Evolutionary conservation across 345 rosid species (phyloP), one percentile per base, ranked within the genome.

Genomic region (Odontarrhena argentea): DNA sequence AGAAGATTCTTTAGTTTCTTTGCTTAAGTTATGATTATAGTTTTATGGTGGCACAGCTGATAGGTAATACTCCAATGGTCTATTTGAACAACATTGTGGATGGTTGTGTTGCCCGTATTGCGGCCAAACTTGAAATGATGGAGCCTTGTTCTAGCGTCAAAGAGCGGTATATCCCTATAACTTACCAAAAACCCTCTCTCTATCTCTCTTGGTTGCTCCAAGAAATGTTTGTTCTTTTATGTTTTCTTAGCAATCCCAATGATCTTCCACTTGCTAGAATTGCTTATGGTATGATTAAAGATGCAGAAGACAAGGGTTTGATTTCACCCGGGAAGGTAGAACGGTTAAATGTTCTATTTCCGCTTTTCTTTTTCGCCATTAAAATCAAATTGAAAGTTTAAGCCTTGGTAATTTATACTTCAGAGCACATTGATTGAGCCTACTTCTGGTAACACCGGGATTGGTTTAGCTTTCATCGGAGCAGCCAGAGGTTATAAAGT

Each of bases 391-490:
- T 9, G 5, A 37, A 7, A 18, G 3, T 43, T 40, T 6, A 7
- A 30, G 3, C 5, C 25, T 42, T 68, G 43, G 57, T 49, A 57
- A 40, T 35, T 63, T 63, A 32, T 32, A 48, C 38, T 32, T 53
- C 43, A 87, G 92, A 84, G 87, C 36, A 65, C 80, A 22, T 70
- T 78, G 22, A 65, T 83, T 22, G 93, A 88, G 76, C 60, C 75
- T 1, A 92, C 95, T 2, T 63, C 92, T 50, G 95, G 98, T 9
- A 87, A 89, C 76, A 86, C 92, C 0, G 93, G 96, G 66, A 92
- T 88, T 32, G 93, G 89, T 32, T 38, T 91, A 69, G 96, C 93
- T 1, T 80, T 69, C 41, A 68, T 89, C 18, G 91, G 87, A 6
- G 95, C 96, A 45, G 71, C 79, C n/a, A 86, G 67, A 71, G 91